A percentile compares a stretch with the other conserved stretches of the same genome.
Evolutionary conservation across 768 basidiomycete genomes (phyloP).

Genomic region (Roridomyces roridus): DNA sequence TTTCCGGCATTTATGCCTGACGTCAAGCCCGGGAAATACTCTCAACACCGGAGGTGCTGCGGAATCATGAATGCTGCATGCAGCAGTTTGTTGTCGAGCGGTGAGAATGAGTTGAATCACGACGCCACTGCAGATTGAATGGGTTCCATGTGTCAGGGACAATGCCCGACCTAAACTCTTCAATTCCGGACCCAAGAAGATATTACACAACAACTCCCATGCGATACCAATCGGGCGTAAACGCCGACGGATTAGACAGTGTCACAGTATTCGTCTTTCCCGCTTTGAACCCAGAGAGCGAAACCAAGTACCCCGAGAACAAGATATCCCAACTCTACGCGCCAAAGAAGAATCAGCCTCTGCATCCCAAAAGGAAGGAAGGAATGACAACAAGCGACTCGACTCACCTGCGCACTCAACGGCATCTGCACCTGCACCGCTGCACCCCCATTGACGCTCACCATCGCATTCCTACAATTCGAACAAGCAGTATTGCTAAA

Average conservation of each 20-base stretch:
- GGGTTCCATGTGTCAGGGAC: too few species aligned
- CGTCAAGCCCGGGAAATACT: too few species aligned
- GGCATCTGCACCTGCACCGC: slow-evolving; percentile 53
- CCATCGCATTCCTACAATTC: slow-evolving; percentile 53
- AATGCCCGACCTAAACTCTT: too few species aligned
- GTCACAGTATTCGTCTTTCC: slow-evolving; percentile 51
- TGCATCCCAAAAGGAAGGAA: too few species aligned
- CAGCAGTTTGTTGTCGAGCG: too few species aligned
- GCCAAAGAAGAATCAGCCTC: background rate
- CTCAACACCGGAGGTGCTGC: too few species aligned
- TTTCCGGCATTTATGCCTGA: too few species aligned
- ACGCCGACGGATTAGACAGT: slow-evolving; percentile 50
- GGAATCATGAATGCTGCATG: too few species aligned
- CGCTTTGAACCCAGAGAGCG: slow-evolving; percentile 48
- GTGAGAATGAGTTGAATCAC: too few species aligned
- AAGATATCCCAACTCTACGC: slow-evolving; percentile 53
- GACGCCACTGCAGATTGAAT: too few species aligned
- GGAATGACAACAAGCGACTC: background rate
- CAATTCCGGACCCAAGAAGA: background rate
- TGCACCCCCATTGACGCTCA: slow-evolving; percentile 52
- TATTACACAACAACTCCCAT: slow-evolving; percentile 44
- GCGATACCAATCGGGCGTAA: slow-evolving; percentile 48
- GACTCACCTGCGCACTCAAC: slow-evolving; percentile 51
- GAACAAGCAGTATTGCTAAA: slow-evolving; percentile 52
- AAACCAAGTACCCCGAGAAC: slow-evolving; percentile 45